Evolutionary conservation across 2,329 filamentous ascomycete genomes (phyloP), one percentile per base, ranked within the genome.

Genomic region (Epicoccum sorghinum): DNA sequence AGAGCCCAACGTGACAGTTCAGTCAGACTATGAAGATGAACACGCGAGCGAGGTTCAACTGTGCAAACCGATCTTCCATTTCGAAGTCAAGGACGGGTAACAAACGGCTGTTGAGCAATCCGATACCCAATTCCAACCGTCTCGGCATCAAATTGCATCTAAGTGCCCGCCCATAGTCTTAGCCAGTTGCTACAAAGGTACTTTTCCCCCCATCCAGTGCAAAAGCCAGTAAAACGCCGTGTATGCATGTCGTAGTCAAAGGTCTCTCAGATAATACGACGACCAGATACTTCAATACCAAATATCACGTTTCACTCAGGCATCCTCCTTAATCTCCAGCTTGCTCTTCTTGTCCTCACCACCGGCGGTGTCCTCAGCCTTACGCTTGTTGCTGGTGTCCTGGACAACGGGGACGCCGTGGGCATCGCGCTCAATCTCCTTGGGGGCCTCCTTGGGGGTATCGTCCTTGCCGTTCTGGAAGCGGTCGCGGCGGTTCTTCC

Each of bases 271-370:
- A 18, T 18, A 18, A 18, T 18, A 18, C 18, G 18, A 18, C 18
- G 18, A 18, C 18, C 18, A 18, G 18, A 18, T 18, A 18, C 3
- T 18, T 18, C 18, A 3, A 18, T 18, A 18, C 18, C 18, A 18
- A 18, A 18, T 18, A 18, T 18, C 18, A 18, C 18, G 1, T 18
- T 18, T 18, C 18, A 18, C 18, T 18, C 62, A 71, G 42, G 64
- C 67, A 40, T 72, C 70, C 52, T 71, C 63, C 65, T 70, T 70
- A 60, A 72, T 66, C 62, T 68, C 65, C n/a, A 72, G 36, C 67
- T 72, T 73, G 53, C 58, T 58, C 61, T 72, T 71, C 69, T 73
- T 73, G 29, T 54, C 57, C 3, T 50, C 57, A 35, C 52, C 55
- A 25, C 61, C 57, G 0, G 46, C 47, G 30, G 58, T 57, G 35